Base-by-base conservation (phyloP, 345 rosid genomes). In the Eucalyptus cladocalyx region DNA sequence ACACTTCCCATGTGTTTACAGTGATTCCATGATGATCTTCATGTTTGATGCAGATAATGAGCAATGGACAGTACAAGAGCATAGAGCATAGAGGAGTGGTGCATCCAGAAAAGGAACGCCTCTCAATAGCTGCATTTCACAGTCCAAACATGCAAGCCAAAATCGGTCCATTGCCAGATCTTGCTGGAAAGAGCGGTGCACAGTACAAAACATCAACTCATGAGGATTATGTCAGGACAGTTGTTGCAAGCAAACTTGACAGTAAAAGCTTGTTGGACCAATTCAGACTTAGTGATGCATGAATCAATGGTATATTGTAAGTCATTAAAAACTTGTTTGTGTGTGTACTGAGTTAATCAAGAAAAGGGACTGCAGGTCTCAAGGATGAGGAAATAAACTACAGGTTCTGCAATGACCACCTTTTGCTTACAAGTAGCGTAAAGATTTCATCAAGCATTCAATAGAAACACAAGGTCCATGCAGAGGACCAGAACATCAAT, bases 51-150 rank as follows among this genome's bases (percentile, higher is more conserved):
- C 88, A 89, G 91, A 87, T 87, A 87, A 87, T 89, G 91, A 89
- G 91, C 87, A 89, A 89, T 28, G 89, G 89, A 80, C 93, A 56
- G 83, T 89, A 93, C 53, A 93, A 91, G 86, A 92, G 94, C 87
- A 92, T 93, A 21, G 92, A 93, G 88, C 95, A 95, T 87, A 91
- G 95, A 69, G 95, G 91, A 7, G 88, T 93, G 15, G 93, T 92
- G 65, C 92, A 94, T 86, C 89, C 90, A 69, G 87, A 89, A 19
- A 93, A 90, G 28, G 92, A 94, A 80, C 86, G 89, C 6, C 86
- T 90, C 40, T 91, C 93, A 15, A 86, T 92, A 49, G 94, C 93
- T 40, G 91, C 92, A 50, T 93, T 93, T 87, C 93, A 92, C 86
- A 86, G 80, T 87, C 92, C 92, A 85, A 90, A 88, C 8, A 19